phyloP scores from a whole-genome alignment of 371 early-diverging fungal species.

The Actinomortierella ambigua region DNA sequence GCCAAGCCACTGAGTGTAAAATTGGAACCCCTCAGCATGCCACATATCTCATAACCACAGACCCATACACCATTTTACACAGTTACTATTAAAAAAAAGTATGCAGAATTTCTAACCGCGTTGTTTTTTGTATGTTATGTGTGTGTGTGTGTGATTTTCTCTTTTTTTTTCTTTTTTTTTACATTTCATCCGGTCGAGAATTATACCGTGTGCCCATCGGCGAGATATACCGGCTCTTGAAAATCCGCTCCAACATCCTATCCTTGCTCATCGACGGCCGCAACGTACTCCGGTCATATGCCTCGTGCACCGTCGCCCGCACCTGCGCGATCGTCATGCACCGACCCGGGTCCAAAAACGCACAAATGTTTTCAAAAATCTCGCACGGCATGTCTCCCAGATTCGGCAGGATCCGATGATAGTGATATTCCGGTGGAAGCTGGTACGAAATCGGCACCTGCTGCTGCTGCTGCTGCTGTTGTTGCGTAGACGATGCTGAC shows the following conservation, averaged over 20 bases:
- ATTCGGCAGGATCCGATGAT: conserved; percentile 39
- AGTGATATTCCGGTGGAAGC: conserved; percentile 23
- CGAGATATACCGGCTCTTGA: conserved; percentile 40
- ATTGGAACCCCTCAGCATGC: no score
- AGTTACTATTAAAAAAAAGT: no score
- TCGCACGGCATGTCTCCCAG: conserved; percentile 41
- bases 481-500: no score
- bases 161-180: no score
- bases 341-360: conserved; percentile 41
- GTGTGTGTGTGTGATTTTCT: no score
- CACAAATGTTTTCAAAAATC: conserved; percentile 46
- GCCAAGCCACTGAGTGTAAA: no score
- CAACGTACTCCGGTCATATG: conserved; percentile 32
- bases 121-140: no score
- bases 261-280: conserved; percentile 33
- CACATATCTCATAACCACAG: no score
- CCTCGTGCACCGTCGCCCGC: conserved; percentile 32
- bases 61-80: no score
- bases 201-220: conserved; percentile 38
- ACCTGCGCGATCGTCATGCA: conserved; percentile 43
- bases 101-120: no score
- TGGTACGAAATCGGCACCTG: background rate
- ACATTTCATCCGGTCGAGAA: no score
- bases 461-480: conserved; percentile 14
- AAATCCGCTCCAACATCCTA: conserved; percentile 41